These are phyloP conservation scores for Hemileccinum rubropunctum DNA, from an alignment of 768 basidiomycete genomes.

Conservation along the genomic window DNA sequence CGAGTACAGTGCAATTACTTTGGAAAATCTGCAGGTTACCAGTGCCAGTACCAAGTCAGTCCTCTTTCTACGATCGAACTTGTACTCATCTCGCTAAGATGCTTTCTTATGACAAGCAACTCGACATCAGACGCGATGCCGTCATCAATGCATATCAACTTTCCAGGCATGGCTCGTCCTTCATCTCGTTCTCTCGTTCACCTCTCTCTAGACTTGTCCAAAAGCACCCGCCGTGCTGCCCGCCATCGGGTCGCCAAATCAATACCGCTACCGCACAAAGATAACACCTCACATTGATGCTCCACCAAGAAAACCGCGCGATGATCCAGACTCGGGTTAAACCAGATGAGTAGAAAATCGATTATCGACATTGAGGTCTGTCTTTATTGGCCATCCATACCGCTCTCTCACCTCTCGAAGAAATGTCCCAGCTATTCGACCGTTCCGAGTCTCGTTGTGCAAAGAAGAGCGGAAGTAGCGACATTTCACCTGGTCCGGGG, in stretches of 20 bases:
- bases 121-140: slow-evolving; percentile 82
- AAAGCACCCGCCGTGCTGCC: slow-evolving; percentile 63
- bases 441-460: slow-evolving; percentile 65
- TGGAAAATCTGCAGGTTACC: slow-evolving; percentile 83
- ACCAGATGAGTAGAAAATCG: slow-evolving; percentile 65
- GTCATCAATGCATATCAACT: slow-evolving; percentile 83
- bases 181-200: too few relatives aligned
- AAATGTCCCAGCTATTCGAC: slow-evolving; percentile 65
- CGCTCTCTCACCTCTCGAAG: slow-evolving; percentile 33
- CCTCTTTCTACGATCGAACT: neutral
- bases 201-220: too few relatives aligned
- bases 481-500: slow-evolving; percentile 48
- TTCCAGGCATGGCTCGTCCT: slow-evolving; percentile 40
- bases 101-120: slow-evolving; percentile 84
- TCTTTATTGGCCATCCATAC: neutral
- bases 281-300: slow-evolving; percentile 95
- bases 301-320: slow-evolving; percentile 46
- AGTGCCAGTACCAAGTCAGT: slow-evolving; percentile 88
- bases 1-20: slow-evolving; percentile 83
- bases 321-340: slow-evolving; percentile 68
- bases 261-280: slow-evolving; percentile 94
- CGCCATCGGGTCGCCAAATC: slow-evolving; percentile 84
- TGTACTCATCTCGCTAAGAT: slow-evolving; percentile 45
- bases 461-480: slow-evolving; percentile 57
- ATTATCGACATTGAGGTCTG: slow-evolving; percentile 90